Percentiles rank a stretch among this genome's conserved stretches.
Conservation (phyloP, 371 early-diverging fungal genomes). For the Rhizopus microsporus region DNA sequence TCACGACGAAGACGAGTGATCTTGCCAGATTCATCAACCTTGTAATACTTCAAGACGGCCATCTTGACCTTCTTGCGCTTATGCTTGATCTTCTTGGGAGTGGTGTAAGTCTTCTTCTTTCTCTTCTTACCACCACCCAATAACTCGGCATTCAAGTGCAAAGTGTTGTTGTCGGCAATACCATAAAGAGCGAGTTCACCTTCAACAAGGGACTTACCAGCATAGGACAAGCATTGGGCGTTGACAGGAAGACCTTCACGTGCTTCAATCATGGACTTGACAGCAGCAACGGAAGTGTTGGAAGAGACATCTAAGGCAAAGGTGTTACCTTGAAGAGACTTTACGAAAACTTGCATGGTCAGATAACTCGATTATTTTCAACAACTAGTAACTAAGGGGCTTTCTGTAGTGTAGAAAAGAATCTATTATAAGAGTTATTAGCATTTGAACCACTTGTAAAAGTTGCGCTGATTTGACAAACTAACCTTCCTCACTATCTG, state of each 20-base stretch:
- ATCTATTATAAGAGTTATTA: constrained; percentile 10
- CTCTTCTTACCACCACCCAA: constrained; percentile 95
- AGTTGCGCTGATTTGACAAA: not conserved
- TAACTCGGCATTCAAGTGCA: constrained; percentile 72
- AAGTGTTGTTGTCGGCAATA: constrained; percentile 87
- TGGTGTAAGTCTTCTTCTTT: constrained; percentile 98
- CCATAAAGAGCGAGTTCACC: constrained; percentile 76
- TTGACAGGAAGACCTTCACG: constrained; percentile 93
- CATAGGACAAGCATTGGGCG: constrained; percentile 92
- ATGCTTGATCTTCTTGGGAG: constrained; percentile 98
- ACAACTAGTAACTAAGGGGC: constrained; percentile 8
- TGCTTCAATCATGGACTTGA: constrained; percentile 88
- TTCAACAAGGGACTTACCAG: constrained; percentile 89
- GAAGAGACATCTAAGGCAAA: constrained; percentile 81
- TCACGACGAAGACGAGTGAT: constrained; percentile 96
- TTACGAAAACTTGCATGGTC: constrained; percentile 87
- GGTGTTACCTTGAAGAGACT: constrained; percentile 84
- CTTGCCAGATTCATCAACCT: constrained; percentile 94
- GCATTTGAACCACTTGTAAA: not conserved
- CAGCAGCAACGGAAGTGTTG: constrained; percentile 75
- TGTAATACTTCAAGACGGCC: constrained; percentile 95
- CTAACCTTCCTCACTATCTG: constrained; percentile 44
- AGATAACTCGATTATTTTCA: constrained; percentile 48
- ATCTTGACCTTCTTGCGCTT: constrained; percentile 97
- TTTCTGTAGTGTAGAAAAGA: constrained; percentile 30